Evolutionary conservation across 441 rosid genomes (phyloP).

Genomic region (Eruca vesicaria): DNA sequence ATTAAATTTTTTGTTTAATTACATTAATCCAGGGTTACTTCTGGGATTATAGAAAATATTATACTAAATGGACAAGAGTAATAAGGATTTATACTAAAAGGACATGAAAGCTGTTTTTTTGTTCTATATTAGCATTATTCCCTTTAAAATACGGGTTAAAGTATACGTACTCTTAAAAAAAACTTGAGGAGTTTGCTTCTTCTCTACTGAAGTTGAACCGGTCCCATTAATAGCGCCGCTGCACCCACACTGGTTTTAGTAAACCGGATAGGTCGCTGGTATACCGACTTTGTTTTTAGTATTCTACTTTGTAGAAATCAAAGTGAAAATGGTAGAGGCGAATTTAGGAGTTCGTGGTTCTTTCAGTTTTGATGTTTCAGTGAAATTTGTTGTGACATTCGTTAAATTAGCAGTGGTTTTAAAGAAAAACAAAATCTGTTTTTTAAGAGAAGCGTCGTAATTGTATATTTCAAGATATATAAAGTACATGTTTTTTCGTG

Average conservation of each 20-base stretch:
- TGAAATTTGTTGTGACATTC: conserved; percentile 9
- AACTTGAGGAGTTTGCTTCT: not conserved
- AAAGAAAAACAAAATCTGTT: not conserved
- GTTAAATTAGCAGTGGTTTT: not conserved
- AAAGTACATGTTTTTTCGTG: too few relatives aligned
- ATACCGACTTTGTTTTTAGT: conserved; percentile 13
- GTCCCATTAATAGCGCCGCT: not conserved
- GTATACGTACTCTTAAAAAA: too few relatives aligned
- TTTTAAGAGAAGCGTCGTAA: too few relatives aligned
- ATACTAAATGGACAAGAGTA: too few relatives aligned
- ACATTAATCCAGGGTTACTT: too few relatives aligned
- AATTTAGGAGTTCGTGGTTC: conserved; percentile 14
- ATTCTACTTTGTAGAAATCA: conserved; percentile 15
- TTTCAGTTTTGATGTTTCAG: conserved; percentile 6
- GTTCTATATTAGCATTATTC: too few relatives aligned
- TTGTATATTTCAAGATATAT: too few relatives aligned
- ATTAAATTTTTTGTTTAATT: too few relatives aligned
- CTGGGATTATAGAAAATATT: too few relatives aligned
- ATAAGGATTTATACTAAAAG: too few relatives aligned
- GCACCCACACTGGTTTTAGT: conserved; percentile 14
- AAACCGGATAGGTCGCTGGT: conserved; percentile 7
- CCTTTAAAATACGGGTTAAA: too few relatives aligned
- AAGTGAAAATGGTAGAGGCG: conserved; percentile 9
- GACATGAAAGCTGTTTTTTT: too few relatives aligned
- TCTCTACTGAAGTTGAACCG: not conserved